Conservation (phyloP, 1,139 yeast species). For the Arxiozyma telluris region DNA sequence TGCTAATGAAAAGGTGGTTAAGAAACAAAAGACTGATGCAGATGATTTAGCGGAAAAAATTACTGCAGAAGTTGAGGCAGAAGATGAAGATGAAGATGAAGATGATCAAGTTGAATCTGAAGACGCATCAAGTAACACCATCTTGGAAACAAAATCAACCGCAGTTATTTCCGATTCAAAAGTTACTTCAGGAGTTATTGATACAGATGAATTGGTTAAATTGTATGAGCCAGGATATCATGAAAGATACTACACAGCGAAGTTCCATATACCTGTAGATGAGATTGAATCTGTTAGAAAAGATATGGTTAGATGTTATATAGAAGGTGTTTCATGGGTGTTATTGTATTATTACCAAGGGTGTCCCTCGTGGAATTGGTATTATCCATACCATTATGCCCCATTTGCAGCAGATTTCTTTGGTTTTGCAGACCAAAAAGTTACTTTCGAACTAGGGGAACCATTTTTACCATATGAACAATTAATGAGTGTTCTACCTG, state of each 20-base stretch:
- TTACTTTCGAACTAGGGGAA: slow-evolving; percentile 57
- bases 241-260: slow-evolving; percentile 68
- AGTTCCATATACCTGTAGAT: slow-evolving; percentile 51
- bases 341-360: slow-evolving; percentile 90
- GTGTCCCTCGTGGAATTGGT: slow-evolving; percentile 99
- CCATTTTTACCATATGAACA: slow-evolving; percentile 95
- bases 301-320: slow-evolving; percentile 60
- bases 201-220: slow-evolving; percentile 51
- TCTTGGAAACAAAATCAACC: slow-evolving; percentile 12
- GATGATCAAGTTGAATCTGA: slow-evolving; percentile 7
- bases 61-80: slow-evolving; percentile 24
- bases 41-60: slow-evolving; percentile 16
- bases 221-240: slow-evolving; percentile 85
- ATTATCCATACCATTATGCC: slow-evolving; percentile 93
- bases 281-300: slow-evolving; percentile 50
- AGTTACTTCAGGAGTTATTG: slow-evolving; percentile 28
- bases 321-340: slow-evolving; percentile 96
- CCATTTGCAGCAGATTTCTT: slow-evolving; percentile 90
- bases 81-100: slow-evolving; percentile 10
- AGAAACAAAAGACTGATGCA: slow-evolving; percentile 10
- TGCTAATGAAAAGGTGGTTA: slow-evolving; percentile 12
- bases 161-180: slow-evolving; percentile 26
- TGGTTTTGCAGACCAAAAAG: slow-evolving; percentile 48
- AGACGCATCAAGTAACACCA: slow-evolving; percentile 1
- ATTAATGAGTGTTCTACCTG: slow-evolving; percentile 94